Base-by-base conservation (phyloP, 1,284 basidiomycete genomes). In the Heterobasidion occidentale region DNA sequence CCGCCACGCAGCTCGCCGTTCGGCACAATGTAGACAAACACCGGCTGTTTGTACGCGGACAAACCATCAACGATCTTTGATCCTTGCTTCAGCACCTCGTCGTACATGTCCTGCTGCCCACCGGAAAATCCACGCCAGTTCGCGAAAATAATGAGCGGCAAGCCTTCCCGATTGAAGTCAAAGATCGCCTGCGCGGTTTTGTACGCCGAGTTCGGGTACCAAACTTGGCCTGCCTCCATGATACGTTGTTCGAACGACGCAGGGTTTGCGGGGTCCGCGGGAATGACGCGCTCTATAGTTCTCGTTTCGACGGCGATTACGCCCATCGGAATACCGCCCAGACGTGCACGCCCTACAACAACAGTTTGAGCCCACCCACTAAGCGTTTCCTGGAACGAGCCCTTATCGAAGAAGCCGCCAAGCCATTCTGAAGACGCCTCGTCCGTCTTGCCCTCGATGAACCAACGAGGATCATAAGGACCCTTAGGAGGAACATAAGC, bases 41-140 rank as follows among this genome's bases (percentile, higher is more conserved):
- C 90, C n/a, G 97, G 97, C 67, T 97, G 94, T 74, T 93, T 96
- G 82, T 98, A 99, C 69, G 83, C 87, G 52, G 94, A 95, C 42
- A 99, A 81, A 48, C 96, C 97, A 69, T 99, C 97, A 72, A 99
- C 97, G 62, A 99, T 99, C 75, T 95, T 96, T 45, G 93, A 90
- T 51, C 93, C 93, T 70, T 95, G 92, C 74, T 96, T 96, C 67
- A 96, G 78, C 60, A 96, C 84, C 67, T 94, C 93, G 70, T 96
- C 92, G 66, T 92, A 94, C 94, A 98, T 98, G 74, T 98, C 95
- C 72, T 97, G 94, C 73, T 98, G 95, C 66, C 97, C 97, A 63
- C 97, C 97, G 27, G 97, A 99, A 86, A 99, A 99, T 44, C 97
- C 97, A 79, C 97, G 93, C 95, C 97, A 99, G 79, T 99, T 99